phyloP scores from a whole-genome alignment of 768 basidiomycete species.

The Lepiota brunneoincarnata region DNA sequence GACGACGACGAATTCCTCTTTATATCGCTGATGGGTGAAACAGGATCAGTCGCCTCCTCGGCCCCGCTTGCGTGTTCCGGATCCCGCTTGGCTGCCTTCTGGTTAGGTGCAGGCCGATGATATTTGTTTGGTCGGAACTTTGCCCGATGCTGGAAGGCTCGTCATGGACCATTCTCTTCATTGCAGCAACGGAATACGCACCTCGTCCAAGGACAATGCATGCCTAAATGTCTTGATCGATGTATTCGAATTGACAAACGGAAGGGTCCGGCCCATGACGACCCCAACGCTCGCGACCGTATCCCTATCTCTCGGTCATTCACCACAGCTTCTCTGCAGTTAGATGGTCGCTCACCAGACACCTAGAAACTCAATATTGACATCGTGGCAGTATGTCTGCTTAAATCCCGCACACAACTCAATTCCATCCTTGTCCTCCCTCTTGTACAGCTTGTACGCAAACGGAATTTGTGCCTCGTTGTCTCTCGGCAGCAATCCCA shows the following conservation, averaged over 20 bases:
- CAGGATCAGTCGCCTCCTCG: background rate
- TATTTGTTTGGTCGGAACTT: background rate
- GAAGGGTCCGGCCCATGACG: conserved; percentile 55
- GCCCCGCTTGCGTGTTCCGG: conserved; percentile 23
- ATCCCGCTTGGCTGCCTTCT: conserved; percentile 29
- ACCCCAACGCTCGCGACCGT: conserved; percentile 78
- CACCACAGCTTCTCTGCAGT: background rate
- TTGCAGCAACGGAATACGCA: conserved; percentile 24
- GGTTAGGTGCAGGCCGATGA: conserved; percentile 51
- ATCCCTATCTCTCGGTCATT: conserved; percentile 47
- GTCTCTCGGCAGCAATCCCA: conserved; percentile 67
- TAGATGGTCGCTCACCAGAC: conserved; percentile 52
- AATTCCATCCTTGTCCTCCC: conserved; percentile 41
- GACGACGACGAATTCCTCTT: background rate
- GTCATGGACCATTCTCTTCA: background rate
- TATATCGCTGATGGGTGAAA: background rate
- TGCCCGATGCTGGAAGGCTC: background rate
- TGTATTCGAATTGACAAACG: conserved; percentile 63
- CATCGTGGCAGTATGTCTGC: conserved; percentile 62
- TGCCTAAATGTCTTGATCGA: conserved; percentile 74
- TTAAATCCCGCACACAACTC: conserved; percentile 66
- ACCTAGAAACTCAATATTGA: conserved; percentile 76
- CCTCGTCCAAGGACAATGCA: conserved; percentile 77
- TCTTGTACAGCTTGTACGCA: conserved; percentile 71
- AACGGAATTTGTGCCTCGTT: conserved; percentile 71